A percentile compares a stretch with the other conserved stretches of the same genome.
phyloP scores from a whole-genome alignment of 2,329 filamentous ascomycete species.

The Claviceps pusilla region DNA sequence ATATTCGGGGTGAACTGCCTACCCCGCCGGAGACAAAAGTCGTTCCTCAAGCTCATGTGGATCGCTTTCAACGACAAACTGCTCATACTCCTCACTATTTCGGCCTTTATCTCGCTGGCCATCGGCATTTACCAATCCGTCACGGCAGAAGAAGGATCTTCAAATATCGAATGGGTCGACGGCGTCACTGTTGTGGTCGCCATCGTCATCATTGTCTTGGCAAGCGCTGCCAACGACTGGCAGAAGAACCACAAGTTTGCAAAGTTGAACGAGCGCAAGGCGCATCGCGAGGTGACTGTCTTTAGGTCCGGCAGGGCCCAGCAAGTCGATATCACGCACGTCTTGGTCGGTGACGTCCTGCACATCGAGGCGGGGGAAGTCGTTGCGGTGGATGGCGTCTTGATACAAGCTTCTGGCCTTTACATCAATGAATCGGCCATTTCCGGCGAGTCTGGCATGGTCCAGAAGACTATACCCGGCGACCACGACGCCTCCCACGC shows the following conservation, averaged over 20 bases:
- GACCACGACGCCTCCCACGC: conserved; percentile 45
- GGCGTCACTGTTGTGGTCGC: conserved; percentile 66
- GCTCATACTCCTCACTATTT: conserved; percentile 54
- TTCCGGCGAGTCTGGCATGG: conserved; percentile 59
- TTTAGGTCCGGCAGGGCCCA: conserved; percentile 57
- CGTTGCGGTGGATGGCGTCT: conserved; percentile 54
- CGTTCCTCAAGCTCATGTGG: conserved; percentile 52
- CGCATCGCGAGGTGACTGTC: conserved; percentile 59
- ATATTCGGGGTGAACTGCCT: conserved; percentile 50
- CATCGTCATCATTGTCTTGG: conserved; percentile 59
- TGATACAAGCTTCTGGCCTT: conserved; percentile 37
- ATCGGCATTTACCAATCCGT: conserved; percentile 62
- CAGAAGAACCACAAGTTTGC: conserved; percentile 72
- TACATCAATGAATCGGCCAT: conserved; percentile 63
- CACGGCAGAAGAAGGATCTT: conserved; percentile 31
- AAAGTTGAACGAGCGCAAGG: conserved; percentile 66
- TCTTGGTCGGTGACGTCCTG: conserved; percentile 61
- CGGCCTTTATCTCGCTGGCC: conserved; percentile 58
- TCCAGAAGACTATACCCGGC: conserved; percentile 47
- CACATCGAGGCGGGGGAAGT: conserved; percentile 59
- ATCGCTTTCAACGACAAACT: conserved; percentile 75
- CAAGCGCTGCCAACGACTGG: conserved; percentile 68
- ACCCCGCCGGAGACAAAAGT: conserved; percentile 50
- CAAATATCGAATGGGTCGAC: conserved; percentile 65
- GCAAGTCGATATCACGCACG: conserved; percentile 55